Base-by-base conservation (phyloP, 176 grass and related monocot genomes). In the Cenchrus fungigraminus region DNA sequence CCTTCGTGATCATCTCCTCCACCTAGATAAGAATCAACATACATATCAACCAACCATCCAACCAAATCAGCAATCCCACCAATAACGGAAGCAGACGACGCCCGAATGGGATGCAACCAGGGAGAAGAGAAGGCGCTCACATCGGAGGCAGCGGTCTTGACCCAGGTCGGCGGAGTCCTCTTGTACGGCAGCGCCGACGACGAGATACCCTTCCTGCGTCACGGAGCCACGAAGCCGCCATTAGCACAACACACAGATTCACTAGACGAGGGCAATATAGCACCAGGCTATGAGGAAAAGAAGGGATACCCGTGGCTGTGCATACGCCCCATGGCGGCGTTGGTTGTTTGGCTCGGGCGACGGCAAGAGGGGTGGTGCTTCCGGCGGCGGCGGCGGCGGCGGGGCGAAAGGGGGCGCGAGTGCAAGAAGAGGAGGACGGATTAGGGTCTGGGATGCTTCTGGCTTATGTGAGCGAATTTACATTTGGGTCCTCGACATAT, bases 1-100 rank as follows among this genome's bases (percentile, higher is more conserved):
- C 94, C 87, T 97, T 97, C 11, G 89, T 94, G 17, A 97, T 97
- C 87, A 97, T 84, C 87, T 97, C 94, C 4, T 93, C 91, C 13
- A 93, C 92, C 87, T 84, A 74, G 85, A 31, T 43, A 11, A 32
- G 44, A 47, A 65, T 14, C 58, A 49, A 50, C 25, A 15, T 6
- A 46, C 25, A 1, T 5, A 63, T 43, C 12, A 71, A 2, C 34
- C 0, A 60, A 60, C 0, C 32, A 7, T 19, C 37, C 37, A 40
- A 4, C 37, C 37, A 40, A 40, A 79, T 76, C 68, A 46, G 14
- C 22, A 46, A 47, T 49, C 79, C 42, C 14, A 46, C 29, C 0
- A 47, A 82, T 6, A 14, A 69, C 8, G 12, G 56, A 79, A 53
- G 2, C 53, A 55, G 47, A 55, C 43, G 22, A 52, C 80, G 37